These are phyloP conservation scores for Phytophthora pinifolia DNA, from an alignment of 352 stramenopile species.

Conservation along the genomic window DNA sequence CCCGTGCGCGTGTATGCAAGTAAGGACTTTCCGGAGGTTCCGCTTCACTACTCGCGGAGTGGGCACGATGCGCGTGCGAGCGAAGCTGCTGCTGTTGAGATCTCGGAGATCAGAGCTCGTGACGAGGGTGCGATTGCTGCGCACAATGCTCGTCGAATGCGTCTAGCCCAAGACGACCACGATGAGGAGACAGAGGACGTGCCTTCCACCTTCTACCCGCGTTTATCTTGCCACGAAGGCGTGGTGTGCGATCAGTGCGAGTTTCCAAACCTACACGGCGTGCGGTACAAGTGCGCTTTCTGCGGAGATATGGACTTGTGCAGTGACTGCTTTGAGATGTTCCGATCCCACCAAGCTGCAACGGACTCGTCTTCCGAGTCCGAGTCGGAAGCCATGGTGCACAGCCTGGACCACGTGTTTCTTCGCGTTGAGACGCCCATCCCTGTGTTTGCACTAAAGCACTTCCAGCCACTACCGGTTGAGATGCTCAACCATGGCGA, in stretches of 20 bases:
- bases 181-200: neutral
- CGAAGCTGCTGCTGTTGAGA: conserved; percentile 18
- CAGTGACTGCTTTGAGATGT: conserved; percentile 54
- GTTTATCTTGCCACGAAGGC: conserved; percentile 50
- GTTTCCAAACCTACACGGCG: conserved; percentile 47
- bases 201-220: conserved; percentile 47
- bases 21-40: conserved; percentile 37
- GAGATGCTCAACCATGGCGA: conserved; percentile 22
- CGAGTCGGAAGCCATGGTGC: conserved; percentile 30
- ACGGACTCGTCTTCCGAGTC: conserved; percentile 19
- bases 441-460: conserved; percentile 58
- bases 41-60: conserved; percentile 27
- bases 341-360: conserved; percentile 30
- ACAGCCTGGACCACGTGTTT: conserved; percentile 63
- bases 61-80: conserved; percentile 15
- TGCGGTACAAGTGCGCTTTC: conserved; percentile 74
- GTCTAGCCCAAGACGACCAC: conserved; percentile 1
- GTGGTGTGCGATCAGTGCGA: conserved; percentile 76
- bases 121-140: conserved; percentile 29
- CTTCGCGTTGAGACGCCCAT: conserved; percentile 61
- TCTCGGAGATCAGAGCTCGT: conserved; percentile 19
- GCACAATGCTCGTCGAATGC: conserved; percentile 22
- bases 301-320: conserved; percentile 78
- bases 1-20: conserved; percentile 51
- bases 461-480: conserved; percentile 44